Percentiles rank a stretch among this genome's conserved stretches.
Conservation (phyloP, 148 eudicot species). For the Rhododendron mucronatum region DNA sequence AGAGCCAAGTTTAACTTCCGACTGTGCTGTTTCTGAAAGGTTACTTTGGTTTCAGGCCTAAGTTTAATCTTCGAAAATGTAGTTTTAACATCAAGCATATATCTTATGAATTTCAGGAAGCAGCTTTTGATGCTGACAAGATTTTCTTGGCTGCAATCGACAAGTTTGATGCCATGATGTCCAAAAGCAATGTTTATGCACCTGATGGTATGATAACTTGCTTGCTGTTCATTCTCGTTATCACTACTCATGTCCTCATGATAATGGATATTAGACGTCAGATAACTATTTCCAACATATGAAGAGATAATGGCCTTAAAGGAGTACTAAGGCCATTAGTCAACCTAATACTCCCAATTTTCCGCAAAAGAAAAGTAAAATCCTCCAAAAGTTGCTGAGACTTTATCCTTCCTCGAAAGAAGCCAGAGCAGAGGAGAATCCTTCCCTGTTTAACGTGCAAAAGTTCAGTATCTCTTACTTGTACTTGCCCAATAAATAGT, state of each 20-base stretch:
- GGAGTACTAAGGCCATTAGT: neutral
- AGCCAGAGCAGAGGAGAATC: neutral
- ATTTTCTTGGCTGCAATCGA: slow-evolving; percentile 91
- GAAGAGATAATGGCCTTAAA: neutral
- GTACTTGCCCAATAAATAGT: neutral
- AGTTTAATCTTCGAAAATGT: neutral
- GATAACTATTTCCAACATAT: neutral
- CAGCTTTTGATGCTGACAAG: slow-evolving; percentile 91
- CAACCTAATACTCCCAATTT: neutral
- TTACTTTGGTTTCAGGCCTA: neutral
- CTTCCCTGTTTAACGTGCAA: neutral
- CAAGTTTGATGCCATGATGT: slow-evolving; percentile 96
- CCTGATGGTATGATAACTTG: slow-evolving; percentile 65
- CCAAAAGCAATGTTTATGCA: slow-evolving; percentile 69
- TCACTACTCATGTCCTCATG: neutral
- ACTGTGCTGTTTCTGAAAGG: neutral
- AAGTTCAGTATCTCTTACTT: neutral
- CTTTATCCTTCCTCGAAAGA: neutral
- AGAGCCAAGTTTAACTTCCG: neutral
- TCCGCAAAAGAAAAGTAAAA: neutral
- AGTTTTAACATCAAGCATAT: neutral
- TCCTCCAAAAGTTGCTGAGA: neutral
- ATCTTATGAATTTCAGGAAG: slow-evolving; percentile 45
- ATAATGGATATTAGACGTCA: neutral
- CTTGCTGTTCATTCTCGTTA: neutral